These are phyloP conservation scores for Boletus subcaerulescens DNA, from an alignment of 768 basidiomycete genomes.

Conservation along the genomic window DNA sequence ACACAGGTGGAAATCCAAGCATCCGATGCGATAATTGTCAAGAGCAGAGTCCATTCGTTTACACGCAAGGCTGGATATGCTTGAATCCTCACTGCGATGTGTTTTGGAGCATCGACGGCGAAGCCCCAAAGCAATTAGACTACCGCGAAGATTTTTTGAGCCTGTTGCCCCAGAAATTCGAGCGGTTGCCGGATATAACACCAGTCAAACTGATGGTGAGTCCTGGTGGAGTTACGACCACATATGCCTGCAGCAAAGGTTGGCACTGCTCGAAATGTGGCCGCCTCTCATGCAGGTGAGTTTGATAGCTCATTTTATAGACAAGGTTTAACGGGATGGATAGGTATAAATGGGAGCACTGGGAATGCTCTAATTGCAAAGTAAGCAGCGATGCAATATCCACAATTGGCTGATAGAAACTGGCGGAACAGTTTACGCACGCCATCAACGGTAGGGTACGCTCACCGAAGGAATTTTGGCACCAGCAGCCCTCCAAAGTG, in stretches of 20 bases:
- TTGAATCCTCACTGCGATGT: constrained; percentile 52
- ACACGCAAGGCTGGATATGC: constrained; percentile 58
- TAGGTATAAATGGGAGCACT: constrained; percentile 72
- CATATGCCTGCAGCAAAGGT: constrained; percentile 58
- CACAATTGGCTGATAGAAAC: background rate
- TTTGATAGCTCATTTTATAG: background rate
- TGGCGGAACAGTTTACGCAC: constrained; percentile 12
- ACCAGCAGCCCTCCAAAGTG: constrained; percentile 23
- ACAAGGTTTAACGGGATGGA: constrained; percentile 1
- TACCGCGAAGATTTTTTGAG: constrained; percentile 50
- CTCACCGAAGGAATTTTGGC: constrained; percentile 38
- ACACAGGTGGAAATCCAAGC: background rate
- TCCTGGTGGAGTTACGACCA: constrained; percentile 43
- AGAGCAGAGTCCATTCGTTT: constrained; percentile 49
- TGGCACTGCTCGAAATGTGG: constrained; percentile 71
- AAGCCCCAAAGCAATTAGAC: constrained; percentile 36
- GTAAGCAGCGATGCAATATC: constrained; percentile 35
- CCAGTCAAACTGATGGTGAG: constrained; percentile 34
- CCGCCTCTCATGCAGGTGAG: constrained; percentile 69
- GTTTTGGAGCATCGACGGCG: constrained; percentile 49
- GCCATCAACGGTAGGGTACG: constrained; percentile 22
- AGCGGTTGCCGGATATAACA: constrained; percentile 37
- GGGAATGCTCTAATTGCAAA: constrained; percentile 63
- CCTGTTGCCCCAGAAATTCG: constrained; percentile 31
- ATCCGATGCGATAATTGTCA: constrained; percentile 44